These are phyloP conservation scores for Opeltia flavorubescens DNA, from an alignment of 495 filamentous ascomycete genomes.

Conservation along the genomic window DNA sequence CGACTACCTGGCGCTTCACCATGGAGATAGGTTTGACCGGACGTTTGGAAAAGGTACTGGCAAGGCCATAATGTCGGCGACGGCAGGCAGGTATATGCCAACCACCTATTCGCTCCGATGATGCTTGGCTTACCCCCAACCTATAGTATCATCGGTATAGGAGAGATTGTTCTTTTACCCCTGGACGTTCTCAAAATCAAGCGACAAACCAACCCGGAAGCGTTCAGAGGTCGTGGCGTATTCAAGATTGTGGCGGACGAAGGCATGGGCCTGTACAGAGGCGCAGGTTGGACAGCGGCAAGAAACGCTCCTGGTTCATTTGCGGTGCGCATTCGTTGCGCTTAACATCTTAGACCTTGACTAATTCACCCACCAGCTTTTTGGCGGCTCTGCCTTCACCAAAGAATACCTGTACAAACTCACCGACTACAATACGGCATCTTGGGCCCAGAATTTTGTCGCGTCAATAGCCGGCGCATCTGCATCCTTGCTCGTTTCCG, in stretches of 20 bases:
- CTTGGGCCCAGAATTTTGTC: slow-evolving; percentile 92
- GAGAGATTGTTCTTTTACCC: slow-evolving; percentile 88
- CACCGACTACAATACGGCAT: slow-evolving; percentile 85
- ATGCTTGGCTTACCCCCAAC: neutral
- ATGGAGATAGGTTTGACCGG: slow-evolving; percentile 68
- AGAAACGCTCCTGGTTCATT: slow-evolving; percentile 96
- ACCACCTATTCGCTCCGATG: neutral
- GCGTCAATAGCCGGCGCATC: slow-evolving; percentile 89
- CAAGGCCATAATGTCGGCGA: slow-evolving; percentile 96
- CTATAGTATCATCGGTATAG: slow-evolving; percentile 80
- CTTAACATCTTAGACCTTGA: slow-evolving; percentile 9
- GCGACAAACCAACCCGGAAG: slow-evolving; percentile 96
- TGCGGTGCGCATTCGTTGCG: slow-evolving; percentile 48
- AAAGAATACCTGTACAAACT: slow-evolving; percentile 89
- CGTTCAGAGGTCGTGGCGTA: slow-evolving; percentile 86
- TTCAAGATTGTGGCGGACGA: slow-evolving; percentile 84
- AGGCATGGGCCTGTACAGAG: slow-evolving; percentile 89
- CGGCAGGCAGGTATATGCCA: slow-evolving; percentile 63
- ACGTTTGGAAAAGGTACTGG: slow-evolving; percentile 92
- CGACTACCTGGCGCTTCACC: slow-evolving; percentile 73
- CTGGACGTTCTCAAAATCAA: slow-evolving; percentile 99
- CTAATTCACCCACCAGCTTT: slow-evolving; percentile 48
- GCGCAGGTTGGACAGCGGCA: slow-evolving; percentile 95
- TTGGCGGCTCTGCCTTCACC: slow-evolving; percentile 94
- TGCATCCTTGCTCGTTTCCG: slow-evolving; percentile 83